Base-by-base conservation (phyloP, 116 monocot genomes). In the Phalaenopsis hybrid region DNA sequence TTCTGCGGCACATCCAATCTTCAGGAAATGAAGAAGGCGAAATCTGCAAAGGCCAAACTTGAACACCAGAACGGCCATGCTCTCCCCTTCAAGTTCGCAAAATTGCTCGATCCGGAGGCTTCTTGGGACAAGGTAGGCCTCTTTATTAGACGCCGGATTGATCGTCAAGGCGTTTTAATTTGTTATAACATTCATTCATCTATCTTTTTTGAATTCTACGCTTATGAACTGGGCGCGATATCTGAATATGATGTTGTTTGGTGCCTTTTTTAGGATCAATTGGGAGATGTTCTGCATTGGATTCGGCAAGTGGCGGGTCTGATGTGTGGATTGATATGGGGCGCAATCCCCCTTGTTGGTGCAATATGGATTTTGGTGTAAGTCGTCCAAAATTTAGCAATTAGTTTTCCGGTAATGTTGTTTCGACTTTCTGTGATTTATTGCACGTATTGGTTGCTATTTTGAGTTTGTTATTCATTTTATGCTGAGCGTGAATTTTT, bases 251-350 rank as follows among this genome's bases (percentile, higher is more conserved):
- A 7, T 67, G 78, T 75, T 59, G 10, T 34, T 74, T 81, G 17
- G 5, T 41, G 34, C 63, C 80, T 72, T 68, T 41, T 83, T 51
- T 73, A 96, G 96, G 94, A 97, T 88, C 87, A 97, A 82, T 82
- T 97, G 82, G 81, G 85, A 34, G 97, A 97, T 75, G 93, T 85
- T 34, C 83, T 96, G 81, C 94, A 97, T 81, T 97, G 97, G 97
- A 94, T 94, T 80, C 84, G 97, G 80, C 97, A 97, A 81, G 91
- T 44, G 74, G 10, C 91, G 70, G 96, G 96, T 6, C 88, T 94
- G 68, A 52, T 86, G 15, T 91, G 89, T 75, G 97, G 97, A 78
- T 83, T 97, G 85, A 51, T 94, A 10, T 97, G 97, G 91, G 94
- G 97, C 25, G 88, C 91, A 6, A 57, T 97, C 55, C 97, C 97